A percentile compares a stretch with the other conserved stretches of the same genome.
These are phyloP conservation scores for Mycena leptocephala DNA, from an alignment of 768 basidiomycete genomes.

Conservation along the genomic window DNA sequence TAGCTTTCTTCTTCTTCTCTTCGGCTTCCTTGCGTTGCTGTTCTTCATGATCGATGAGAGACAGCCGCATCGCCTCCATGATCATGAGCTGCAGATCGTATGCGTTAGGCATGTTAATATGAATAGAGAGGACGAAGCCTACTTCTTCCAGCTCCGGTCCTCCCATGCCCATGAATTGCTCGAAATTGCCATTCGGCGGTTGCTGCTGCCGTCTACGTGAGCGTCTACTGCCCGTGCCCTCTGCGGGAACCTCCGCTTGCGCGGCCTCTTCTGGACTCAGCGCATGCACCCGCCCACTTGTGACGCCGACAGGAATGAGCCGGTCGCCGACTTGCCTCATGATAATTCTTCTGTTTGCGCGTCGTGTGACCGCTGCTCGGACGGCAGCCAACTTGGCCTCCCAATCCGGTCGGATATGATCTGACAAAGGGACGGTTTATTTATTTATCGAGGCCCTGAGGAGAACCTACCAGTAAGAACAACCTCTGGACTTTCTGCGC, in stretches of 20 bases:
- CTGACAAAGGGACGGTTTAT: constrained; percentile 57
- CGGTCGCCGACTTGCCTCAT: constrained; percentile 99
- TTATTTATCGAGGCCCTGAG: constrained; percentile 1
- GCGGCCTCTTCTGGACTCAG: constrained; percentile 73
- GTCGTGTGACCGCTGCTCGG: constrained; percentile 94
- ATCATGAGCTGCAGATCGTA: constrained; percentile 84
- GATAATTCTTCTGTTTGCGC: constrained; percentile 95
- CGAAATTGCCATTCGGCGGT: constrained; percentile 70
- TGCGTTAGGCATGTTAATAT: constrained; percentile 30
- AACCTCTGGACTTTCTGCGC: constrained; percentile 89
- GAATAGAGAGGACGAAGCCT: constrained; percentile 42
- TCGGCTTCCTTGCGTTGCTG: constrained; percentile 86
- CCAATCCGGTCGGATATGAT: constrained; percentile 99
- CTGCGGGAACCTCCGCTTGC: constrained; percentile 59
- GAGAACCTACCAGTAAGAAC: constrained; percentile 85
- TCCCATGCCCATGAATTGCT: constrained; percentile 81
- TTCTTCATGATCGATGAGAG: constrained; percentile 95
- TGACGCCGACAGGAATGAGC: constrained; percentile 96
- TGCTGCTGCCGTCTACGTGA: constrained; percentile 70
- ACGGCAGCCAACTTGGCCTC: constrained; percentile 96
- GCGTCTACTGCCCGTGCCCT: constrained; percentile 66
- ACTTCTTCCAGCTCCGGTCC: constrained; percentile 97
- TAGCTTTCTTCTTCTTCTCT: constrained; percentile 73
- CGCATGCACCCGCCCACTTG: constrained; percentile 87
- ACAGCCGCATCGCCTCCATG: constrained; percentile 99